Conservation (phyloP, 177 flowering plant genomes). For the Tripterygium wilfordii region DNA sequence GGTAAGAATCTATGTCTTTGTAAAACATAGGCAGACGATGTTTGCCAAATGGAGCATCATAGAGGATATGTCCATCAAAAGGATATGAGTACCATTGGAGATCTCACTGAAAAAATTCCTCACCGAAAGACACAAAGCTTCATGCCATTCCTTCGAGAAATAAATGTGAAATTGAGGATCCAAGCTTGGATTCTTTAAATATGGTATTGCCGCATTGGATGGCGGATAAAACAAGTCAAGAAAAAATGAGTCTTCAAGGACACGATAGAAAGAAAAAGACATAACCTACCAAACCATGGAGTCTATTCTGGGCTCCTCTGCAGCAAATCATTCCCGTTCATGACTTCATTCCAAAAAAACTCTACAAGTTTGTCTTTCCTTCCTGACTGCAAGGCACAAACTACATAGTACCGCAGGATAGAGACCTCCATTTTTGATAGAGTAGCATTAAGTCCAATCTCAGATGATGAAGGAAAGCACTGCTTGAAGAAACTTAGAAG, state of each 20-base stretch:
- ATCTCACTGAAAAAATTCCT: constrained; percentile 79
- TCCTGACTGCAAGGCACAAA: constrained; percentile 59
- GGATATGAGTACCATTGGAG: constrained; percentile 93
- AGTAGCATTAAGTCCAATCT: constrained; percentile 36
- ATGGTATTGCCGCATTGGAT: constrained; percentile 69
- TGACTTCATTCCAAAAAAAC: constrained; percentile 44
- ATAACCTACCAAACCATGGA: constrained; percentile 85
- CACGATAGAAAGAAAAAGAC: too few species aligned
- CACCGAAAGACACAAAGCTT: constrained; percentile 63
- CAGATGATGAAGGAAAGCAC: constrained; percentile 55
- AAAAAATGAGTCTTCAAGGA: too few species aligned
- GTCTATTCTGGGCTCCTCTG: constrained; percentile 63
- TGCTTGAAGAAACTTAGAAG: constrained; percentile 65
- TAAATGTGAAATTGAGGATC: constrained; percentile 79
- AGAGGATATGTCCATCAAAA: constrained; percentile 9
- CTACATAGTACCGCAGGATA: constrained; percentile 61
- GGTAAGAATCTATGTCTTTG: too few species aligned
- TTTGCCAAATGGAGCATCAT: too few species aligned
- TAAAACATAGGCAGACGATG: too few species aligned
- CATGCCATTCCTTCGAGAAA: constrained; percentile 88
- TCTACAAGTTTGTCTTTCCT: constrained; percentile 67
- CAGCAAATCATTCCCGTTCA: constrained; percentile 68
- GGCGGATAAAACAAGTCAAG: too few species aligned
- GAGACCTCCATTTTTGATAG: constrained; percentile 71
- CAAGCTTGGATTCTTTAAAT: constrained; percentile 62